Evolutionary conservation across 441 rosid species (phyloP).

Genomic region (Rhodomyrtus psidioides): DNA sequence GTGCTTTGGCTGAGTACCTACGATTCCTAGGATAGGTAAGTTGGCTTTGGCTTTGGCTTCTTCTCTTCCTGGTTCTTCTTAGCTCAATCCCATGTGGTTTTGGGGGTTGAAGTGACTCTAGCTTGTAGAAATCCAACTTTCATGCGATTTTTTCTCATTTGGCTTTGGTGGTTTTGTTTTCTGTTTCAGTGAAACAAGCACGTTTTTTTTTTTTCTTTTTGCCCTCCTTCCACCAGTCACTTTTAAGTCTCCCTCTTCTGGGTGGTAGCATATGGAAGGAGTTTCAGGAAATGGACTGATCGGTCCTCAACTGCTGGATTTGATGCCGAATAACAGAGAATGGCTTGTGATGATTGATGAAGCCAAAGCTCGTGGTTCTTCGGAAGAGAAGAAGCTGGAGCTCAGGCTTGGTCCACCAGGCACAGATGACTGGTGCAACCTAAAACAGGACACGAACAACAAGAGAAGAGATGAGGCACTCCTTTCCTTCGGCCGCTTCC

Average conservation of each 20-base stretch:
- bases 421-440: background rate
- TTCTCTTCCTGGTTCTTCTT: background rate
- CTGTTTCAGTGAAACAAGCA: background rate
- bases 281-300: constrained; percentile 32
- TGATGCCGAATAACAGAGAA: constrained; percentile 38
- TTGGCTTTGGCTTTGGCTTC: background rate
- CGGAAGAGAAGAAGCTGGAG: background rate
- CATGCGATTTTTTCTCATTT: background rate
- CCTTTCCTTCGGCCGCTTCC: constrained; percentile 22
- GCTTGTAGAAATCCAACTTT: background rate
- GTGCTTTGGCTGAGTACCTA: constrained; percentile 16
- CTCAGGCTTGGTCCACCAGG: background rate
- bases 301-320: constrained; percentile 35
- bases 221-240: background rate
- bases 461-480: background rate
- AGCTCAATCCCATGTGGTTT: background rate
- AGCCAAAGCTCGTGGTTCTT: background rate
- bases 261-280: constrained; percentile 29
- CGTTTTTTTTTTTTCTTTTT: background rate
- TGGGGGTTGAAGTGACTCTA: background rate
- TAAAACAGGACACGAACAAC: background rate
- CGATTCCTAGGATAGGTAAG: constrained; percentile 2
- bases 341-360: constrained; percentile 13
- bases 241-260: background rate
- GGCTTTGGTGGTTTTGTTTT: background rate